A percentile compares a stretch with the other conserved stretches of the same genome.
phyloP scores from a whole-genome alignment of 495 filamentous ascomycete genomes.

The Penicillium lagena region DNA sequence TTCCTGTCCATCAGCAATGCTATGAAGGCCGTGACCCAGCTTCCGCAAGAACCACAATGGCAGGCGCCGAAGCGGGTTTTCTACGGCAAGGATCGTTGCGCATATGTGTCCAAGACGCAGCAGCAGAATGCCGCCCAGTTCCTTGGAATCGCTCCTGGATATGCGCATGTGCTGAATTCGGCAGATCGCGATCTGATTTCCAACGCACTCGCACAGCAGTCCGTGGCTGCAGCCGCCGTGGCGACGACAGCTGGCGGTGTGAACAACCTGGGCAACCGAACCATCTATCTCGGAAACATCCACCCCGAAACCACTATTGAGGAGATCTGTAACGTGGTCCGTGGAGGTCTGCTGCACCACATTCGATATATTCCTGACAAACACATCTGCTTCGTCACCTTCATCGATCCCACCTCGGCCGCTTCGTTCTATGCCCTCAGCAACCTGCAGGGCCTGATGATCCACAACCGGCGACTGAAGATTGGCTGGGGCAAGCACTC shows the following conservation, averaged over 20 bases:
- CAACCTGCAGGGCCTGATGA: slow-evolving; percentile 97
- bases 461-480: slow-evolving; percentile 95
- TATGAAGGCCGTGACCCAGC: slow-evolving; percentile 96
- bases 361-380: slow-evolving; percentile 99
- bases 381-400: slow-evolving; percentile 99
- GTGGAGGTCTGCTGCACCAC: slow-evolving; percentile 89
- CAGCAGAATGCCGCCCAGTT: slow-evolving; percentile 99
- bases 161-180: slow-evolving; percentile 90
- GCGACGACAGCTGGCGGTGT: slow-evolving; percentile 94
- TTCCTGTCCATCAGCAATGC: slow-evolving; percentile 97
- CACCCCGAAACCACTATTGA: slow-evolving; percentile 98
- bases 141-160: slow-evolving; percentile 94
- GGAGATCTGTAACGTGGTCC: slow-evolving; percentile 96
- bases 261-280: slow-evolving; percentile 94
- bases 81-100: slow-evolving; percentile 97
- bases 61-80: slow-evolving; percentile 91
- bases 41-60: slow-evolving; percentile 96
- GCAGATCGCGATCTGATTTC: slow-evolving; percentile 95
- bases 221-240: slow-evolving; percentile 92
- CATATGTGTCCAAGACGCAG: slow-evolving; percentile 98
- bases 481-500: slow-evolving; percentile 99
- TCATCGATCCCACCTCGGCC: slow-evolving; percentile 96
- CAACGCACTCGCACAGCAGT: slow-evolving; percentile 92
- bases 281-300: slow-evolving; percentile 97
- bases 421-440: slow-evolving; percentile 97